phyloP scores from a whole-genome alignment of 768 basidiomycete species.

The Tephrocybe sp. region DNA sequence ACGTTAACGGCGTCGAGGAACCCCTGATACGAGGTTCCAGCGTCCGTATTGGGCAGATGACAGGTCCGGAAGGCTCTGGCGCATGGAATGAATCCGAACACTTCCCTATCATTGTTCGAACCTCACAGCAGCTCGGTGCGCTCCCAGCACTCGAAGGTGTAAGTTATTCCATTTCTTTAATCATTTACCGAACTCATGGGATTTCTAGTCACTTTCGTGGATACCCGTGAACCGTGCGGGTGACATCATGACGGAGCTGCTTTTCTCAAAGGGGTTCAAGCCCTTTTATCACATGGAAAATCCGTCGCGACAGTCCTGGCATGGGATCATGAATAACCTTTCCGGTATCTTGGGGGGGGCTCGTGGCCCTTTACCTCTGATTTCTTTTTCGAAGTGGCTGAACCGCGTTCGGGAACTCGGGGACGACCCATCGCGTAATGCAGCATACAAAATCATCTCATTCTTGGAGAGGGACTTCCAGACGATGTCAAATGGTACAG shows the following conservation, averaged over 20 bases:
- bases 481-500: slow-evolving; percentile 29
- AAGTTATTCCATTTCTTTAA: slow-evolving; percentile 6
- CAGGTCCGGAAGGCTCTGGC: slow-evolving; percentile 34
- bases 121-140: slow-evolving; percentile 26
- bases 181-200: background rate
- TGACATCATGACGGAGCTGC: slow-evolving; percentile 27
- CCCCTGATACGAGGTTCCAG: slow-evolving; percentile 22
- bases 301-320: slow-evolving; percentile 35
- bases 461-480: slow-evolving; percentile 35
- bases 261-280: slow-evolving; percentile 30
- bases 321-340: slow-evolving; percentile 27
- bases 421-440: slow-evolving; percentile 24
- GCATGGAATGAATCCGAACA: slow-evolving; percentile 39
- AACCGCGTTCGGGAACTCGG: slow-evolving; percentile 25
- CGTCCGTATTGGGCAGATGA: slow-evolving; percentile 37
- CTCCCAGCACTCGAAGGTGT: slow-evolving; percentile 32
- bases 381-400: slow-evolving; percentile 30
- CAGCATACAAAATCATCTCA: slow-evolving; percentile 26
- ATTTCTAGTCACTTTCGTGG: slow-evolving; percentile 33
- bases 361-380: slow-evolving; percentile 19
- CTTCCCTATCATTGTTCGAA: slow-evolving; percentile 33
- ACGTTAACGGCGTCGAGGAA: slow-evolving; percentile 11
- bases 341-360: slow-evolving; percentile 21
- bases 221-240: slow-evolving; percentile 34
- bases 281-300: slow-evolving; percentile 37